Conservation (phyloP, 305 asterid genomes). For the Petunia hybrid region DNA sequence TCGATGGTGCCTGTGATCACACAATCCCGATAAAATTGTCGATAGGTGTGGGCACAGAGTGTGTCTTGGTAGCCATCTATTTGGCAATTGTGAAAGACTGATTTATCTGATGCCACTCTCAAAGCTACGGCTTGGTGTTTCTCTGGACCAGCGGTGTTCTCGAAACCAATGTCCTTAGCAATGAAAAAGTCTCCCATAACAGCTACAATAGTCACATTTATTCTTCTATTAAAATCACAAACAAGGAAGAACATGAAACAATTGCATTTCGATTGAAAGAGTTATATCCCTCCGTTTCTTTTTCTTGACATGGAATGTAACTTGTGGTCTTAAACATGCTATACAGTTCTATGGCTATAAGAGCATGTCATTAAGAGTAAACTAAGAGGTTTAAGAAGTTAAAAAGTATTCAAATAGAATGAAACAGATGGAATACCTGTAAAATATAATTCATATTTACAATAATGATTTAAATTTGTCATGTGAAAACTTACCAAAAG, state of each 20-base stretch:
- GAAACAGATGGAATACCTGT: neutral
- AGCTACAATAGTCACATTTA: constrained; percentile 47
- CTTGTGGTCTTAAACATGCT: neutral
- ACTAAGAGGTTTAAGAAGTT: neutral
- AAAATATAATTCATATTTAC: neutral
- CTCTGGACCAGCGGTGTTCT: constrained; percentile 70
- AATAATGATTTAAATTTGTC: neutral
- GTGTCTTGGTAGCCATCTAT: constrained; percentile 87
- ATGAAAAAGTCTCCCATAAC: constrained; percentile 74
- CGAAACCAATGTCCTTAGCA: constrained; percentile 72
- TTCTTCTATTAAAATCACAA: constrained; percentile 13
- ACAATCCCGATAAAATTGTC: constrained; percentile 78
- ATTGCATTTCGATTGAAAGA: neutral
- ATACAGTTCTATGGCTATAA: neutral
- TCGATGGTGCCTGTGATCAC: constrained; percentile 79
- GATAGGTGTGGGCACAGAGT: constrained; percentile 71
- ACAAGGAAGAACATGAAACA: neutral
- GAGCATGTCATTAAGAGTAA: neutral
- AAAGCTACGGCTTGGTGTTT: constrained; percentile 89
- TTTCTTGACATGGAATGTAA: neutral
- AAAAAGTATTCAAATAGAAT: neutral
- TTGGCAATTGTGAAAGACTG: constrained; percentile 70
- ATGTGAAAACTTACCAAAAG: constrained; percentile 49
- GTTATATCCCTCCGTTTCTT: neutral
- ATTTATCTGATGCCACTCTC: constrained; percentile 68